phyloP scores from a whole-genome alignment of 495 filamentous ascomycete genomes.

The Apodospora peruviana region DNA sequence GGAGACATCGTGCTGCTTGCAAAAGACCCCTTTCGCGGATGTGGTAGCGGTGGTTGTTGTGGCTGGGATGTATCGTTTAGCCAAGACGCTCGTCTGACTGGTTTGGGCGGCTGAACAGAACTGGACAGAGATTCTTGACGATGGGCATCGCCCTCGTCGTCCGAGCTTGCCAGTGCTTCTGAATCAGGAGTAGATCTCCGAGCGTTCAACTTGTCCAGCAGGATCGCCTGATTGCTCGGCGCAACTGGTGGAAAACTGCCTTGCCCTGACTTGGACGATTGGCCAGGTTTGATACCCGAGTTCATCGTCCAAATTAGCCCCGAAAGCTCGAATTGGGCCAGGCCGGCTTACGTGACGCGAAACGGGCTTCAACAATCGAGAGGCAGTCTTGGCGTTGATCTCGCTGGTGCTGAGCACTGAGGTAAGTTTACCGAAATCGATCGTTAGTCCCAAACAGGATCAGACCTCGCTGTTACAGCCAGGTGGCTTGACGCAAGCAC shows the following conservation, averaged over 20 bases:
- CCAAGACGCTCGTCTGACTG: slow-evolving; percentile 55
- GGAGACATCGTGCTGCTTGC: slow-evolving; percentile 66
- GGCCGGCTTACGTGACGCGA: no score
- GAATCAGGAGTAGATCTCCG: slow-evolving; percentile 87
- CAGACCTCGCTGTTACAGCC: no score
- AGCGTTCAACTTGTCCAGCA: slow-evolving; percentile 64
- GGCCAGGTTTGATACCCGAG: slow-evolving; percentile 37
- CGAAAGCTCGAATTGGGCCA: no score
- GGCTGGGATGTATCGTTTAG: slow-evolving; percentile 52
- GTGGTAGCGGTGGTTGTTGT: slow-evolving; percentile 29
- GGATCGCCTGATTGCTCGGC: slow-evolving; percentile 51
- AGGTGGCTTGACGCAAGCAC: no score
- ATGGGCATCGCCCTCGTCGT: slow-evolving; percentile 70
- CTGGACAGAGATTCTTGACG: slow-evolving; percentile 42
- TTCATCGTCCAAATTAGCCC: slow-evolving; percentile 35
- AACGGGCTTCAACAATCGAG: no score
- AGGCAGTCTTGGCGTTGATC: no score
- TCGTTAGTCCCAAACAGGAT: no score
- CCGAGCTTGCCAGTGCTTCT: slow-evolving; percentile 86
- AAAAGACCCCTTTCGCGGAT: slow-evolving; percentile 54
- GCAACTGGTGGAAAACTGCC: slow-evolving; percentile 28
- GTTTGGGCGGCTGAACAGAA: slow-evolving; percentile 41
- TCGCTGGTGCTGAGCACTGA: no score
- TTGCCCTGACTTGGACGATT: slow-evolving; percentile 36
- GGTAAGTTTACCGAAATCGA: no score